Percentiles rank a stretch among this genome's conserved stretches.
phyloP scores from a whole-genome alignment of 2,329 filamentous ascomycete genomes.

The Alternaria brassicicola region DNA sequence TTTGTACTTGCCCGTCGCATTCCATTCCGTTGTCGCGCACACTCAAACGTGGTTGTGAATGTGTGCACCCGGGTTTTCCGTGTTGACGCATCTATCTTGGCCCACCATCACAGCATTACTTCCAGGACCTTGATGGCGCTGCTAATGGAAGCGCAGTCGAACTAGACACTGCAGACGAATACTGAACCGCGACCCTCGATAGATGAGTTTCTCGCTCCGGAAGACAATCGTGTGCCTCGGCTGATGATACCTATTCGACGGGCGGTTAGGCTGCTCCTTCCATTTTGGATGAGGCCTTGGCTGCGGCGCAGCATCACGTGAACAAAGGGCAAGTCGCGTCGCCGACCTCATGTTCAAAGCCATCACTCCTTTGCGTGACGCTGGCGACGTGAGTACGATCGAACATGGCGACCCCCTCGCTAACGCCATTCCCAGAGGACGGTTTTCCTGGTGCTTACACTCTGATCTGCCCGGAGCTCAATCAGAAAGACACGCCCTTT shows the following conservation, averaged over 20 bases:
- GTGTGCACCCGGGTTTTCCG: too few species aligned
- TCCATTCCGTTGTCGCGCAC: background rate
- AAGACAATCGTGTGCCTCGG: background rate
- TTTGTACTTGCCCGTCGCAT: background rate
- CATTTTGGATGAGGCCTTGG: background rate
- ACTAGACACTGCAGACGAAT: background rate
- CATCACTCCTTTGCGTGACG: background rate
- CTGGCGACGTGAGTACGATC: background rate
- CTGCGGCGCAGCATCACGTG: background rate
- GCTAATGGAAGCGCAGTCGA: background rate
- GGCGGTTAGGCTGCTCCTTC: background rate
- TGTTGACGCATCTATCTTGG: background rate
- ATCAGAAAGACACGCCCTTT: background rate
- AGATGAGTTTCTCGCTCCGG: too few species aligned
- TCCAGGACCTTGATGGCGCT: background rate
- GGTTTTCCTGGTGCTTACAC: background rate
- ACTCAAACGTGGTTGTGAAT: background rate
- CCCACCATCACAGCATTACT: background rate
- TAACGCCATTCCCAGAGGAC: background rate
- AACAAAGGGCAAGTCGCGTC: background rate
- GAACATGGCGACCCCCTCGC: background rate
- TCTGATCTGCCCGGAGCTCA: background rate
- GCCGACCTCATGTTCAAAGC: too few species aligned
- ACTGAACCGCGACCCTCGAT: background rate
- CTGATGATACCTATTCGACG: background rate